Percentiles rank a stretch among this genome's conserved stretches.
Conservation (phyloP, 768 basidiomycete genomes). For the Hypsizygus marmoreus region DNA sequence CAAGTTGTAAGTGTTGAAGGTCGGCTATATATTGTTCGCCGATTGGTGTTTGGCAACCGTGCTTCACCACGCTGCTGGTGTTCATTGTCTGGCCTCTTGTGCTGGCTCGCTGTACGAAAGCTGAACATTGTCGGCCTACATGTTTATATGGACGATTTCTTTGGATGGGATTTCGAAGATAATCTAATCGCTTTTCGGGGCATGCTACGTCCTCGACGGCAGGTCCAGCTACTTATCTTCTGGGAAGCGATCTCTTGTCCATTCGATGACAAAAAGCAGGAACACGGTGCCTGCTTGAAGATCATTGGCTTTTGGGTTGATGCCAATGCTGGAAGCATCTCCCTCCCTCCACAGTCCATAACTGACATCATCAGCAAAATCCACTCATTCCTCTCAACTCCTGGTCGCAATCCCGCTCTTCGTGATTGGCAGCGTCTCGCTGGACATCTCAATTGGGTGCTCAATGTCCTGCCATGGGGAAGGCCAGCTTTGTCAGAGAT, state of each 20-base stretch:
- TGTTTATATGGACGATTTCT: constrained; percentile 31
- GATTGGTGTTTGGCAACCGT: constrained; percentile 27
- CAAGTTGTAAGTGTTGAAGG: constrained; percentile 29
- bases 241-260: constrained; percentile 27
- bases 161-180: constrained; percentile 25
- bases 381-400: neutral
- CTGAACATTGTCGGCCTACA: constrained; percentile 20
- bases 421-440: too few species aligned
- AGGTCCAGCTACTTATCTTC: constrained; percentile 27
- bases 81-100: constrained; percentile 28
- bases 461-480: too few species aligned
- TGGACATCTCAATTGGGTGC: too few species aligned
- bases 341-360: constrained; percentile 17
- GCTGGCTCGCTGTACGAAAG: constrained; percentile 26
- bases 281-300: constrained; percentile 21
- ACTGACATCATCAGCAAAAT: constrained; percentile 16
- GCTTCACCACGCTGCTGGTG: constrained; percentile 23
- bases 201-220: constrained; percentile 17
- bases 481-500: too few species aligned
- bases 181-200: constrained; percentile 24
- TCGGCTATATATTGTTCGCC: constrained; percentile 24
- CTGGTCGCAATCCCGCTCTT: neutral
- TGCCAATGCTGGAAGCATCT: constrained; percentile 23
- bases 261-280: constrained; percentile 29
- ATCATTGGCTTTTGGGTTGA: constrained; percentile 40